Base-by-base conservation (phyloP, 257 asterid species). In the Oldenlandia corymbosa region DNA sequence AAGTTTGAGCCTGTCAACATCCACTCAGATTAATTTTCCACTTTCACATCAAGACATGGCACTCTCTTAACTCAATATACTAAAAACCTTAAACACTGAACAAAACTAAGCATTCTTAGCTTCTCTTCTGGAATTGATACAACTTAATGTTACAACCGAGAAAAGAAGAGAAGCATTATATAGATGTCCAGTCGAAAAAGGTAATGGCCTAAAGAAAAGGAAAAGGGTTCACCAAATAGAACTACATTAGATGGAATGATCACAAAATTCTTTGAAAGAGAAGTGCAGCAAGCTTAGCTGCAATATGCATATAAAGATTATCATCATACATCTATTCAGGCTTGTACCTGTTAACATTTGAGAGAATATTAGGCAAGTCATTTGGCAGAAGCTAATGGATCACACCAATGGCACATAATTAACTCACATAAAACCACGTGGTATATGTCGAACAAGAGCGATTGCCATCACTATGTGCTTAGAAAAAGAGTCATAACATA, bases 261-360 rank as follows among this genome's bases (percentile, higher is more conserved):
- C n/a, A n/a, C n/a, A n/a, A n/a, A n/a, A n/a, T n/a, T n/a, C n/a
- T n/a, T n/a, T n/a, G n/a, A n/a, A 58, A 39, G 9, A 20, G 46
- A 57, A 10, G 47, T n/a, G 31, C 62, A 36, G 14, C 0, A 54
- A 28, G 60, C 60, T 14, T 54, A 54, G 23, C 60, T 27, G 60
- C 23, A 5, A 26, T 8, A n/a, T 21, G 27, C 14, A 14, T 58
- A 16, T n/a, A 23, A 13, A 23, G 24, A 23, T 21, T 28, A n/a
- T 31, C 63, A 58, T 9, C 63, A 43, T 48, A 62, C 53, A 62
- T 71, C 75, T 71, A 71, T 51, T 64, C 52, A 75, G 70, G 62
- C 65, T 58, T 51, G 76, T 66, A 75, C 81, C 78, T 74, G 85
- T 24, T 64, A 61, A 60, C 66, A 72, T 72, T 76, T 64, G 68